Conservation (phyloP, 768 basidiomycete genomes). For the Phlebiopsis flavidoalba region DNA sequence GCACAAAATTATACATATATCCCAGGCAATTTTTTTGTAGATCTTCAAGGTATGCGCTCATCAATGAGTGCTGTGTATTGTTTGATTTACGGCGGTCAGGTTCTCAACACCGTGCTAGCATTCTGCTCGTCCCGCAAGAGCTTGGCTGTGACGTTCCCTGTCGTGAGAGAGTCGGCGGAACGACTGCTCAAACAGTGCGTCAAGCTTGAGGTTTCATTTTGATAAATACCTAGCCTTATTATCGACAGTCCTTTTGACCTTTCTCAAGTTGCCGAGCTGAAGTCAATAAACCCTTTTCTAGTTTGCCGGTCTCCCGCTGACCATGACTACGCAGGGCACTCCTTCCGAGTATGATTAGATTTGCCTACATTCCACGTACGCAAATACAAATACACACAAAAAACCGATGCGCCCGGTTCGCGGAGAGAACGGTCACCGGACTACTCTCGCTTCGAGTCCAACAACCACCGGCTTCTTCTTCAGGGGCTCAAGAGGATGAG, state of each 20-base stretch:
- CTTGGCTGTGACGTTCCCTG: conserved; percentile 73
- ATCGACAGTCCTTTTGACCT: conserved; percentile 67
- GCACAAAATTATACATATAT: conserved; percentile 8
- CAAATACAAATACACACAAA: conserved; percentile 51
- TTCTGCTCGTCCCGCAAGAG: conserved; percentile 81
- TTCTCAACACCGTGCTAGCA: conserved; percentile 83
- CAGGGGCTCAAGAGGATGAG: conserved; percentile 25
- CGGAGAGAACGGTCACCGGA: conserved; percentile 38
- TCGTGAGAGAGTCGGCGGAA: conserved; percentile 77
- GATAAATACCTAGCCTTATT: not conserved
- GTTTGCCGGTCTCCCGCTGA: not conserved
- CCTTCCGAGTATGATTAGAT: conserved; percentile 75
- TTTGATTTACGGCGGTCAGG: conserved; percentile 37
- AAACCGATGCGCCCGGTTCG: conserved; percentile 20
- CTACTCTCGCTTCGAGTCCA: conserved; percentile 24
- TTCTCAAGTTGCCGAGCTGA: conserved; percentile 75
- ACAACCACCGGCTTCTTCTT: conserved; percentile 19
- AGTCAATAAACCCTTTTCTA: conserved; percentile 38
- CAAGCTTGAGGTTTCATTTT: not conserved
- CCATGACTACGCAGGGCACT: conserved; percentile 48
- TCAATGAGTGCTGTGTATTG: not conserved
- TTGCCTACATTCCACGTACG: conserved; percentile 70
- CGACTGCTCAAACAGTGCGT: conserved; percentile 66
- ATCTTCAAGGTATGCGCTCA: conserved; percentile 34
- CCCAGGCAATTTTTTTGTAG: conserved; percentile 23